Evolutionary conservation across 768 basidiomycete species (phyloP), one percentile per base, ranked within the genome.

Genomic region (Kwoniella dejecticola): DNA sequence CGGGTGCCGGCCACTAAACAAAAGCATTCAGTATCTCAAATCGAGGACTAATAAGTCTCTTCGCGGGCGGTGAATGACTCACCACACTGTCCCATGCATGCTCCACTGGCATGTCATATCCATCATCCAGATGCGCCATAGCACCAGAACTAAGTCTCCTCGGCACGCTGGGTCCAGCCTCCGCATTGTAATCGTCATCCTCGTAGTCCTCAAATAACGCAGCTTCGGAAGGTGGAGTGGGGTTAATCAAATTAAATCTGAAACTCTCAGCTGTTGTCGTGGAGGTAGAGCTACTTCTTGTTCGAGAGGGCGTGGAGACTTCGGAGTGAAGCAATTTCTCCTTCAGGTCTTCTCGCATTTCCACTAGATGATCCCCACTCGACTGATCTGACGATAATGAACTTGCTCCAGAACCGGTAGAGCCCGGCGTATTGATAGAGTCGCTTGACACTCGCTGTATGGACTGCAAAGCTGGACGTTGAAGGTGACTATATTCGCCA

Each of bases 81-180:
- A 74, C 72, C 13, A 75, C 73, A 65, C 73, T 75, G 42, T 75
- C 70, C 70, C 70, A 75, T 45, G 70, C 66, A 57, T 63, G 66
- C 26, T 70, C 72, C 7, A 33, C 38, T 4, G 57, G 48, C 17
- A 59, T 13, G 17, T 65, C 66, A 0, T 31, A 26, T 3, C n/a
- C 52, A 15, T 62, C 47, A 2, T 57, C 52, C 29, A 50, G 47
- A 27, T 36, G 29, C 8, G 52, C 60, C 29, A 68, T 27, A 3
- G 30, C 59, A 31, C 56, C 27, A 21, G 38, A 41, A 31, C 57
- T 62, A 27, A 54, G 23, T 41, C 59, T 26, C 30, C 58, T 57
- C 23, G 64, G 42, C 24, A 26, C 41, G 30, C 60, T 50, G 19
- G 60, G 49, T 26, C 57, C 57, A 36, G 53, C 57, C 47, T 57